phyloP scores from a whole-genome alignment of 2,329 filamentous ascomycete species.

The Pseudocercospora macadamiae region DNA sequence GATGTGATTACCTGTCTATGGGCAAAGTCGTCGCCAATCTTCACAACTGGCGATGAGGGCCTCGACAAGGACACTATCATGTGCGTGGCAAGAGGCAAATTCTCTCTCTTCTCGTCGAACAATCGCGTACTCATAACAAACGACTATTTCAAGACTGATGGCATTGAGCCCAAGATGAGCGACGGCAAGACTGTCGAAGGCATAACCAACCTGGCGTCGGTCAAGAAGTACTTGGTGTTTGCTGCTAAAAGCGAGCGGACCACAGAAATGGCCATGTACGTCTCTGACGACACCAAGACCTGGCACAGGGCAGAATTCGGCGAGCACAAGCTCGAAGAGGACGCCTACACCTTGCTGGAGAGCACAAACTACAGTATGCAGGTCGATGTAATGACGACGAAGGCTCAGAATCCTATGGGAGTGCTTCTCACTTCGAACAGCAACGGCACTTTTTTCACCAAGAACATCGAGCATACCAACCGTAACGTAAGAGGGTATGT shows the following conservation, averaged over 20 bases:
- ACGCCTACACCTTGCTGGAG: constrained; percentile 89
- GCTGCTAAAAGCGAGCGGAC: constrained; percentile 79
- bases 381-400: constrained; percentile 81
- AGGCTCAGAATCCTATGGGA: constrained; percentile 65
- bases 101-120: constrained; percentile 71
- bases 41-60: constrained; percentile 68
- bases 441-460: constrained; percentile 93
- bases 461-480: constrained; percentile 91
- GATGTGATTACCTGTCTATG: constrained; percentile 80
- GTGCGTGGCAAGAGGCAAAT: constrained; percentile 76
- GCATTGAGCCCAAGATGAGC: constrained; percentile 74
- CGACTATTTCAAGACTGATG: constrained; percentile 71
- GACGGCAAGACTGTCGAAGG: constrained; percentile 74
- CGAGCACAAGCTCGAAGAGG: constrained; percentile 80
- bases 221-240: constrained; percentile 84
- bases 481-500: constrained; percentile 75
- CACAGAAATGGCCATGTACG: constrained; percentile 88
- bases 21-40: constrained; percentile 76
- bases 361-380: constrained; percentile 98
- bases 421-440: constrained; percentile 94
- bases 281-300: constrained; percentile 77
- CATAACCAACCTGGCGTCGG: constrained; percentile 76
- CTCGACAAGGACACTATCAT: constrained; percentile 72
- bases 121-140: constrained; percentile 81
- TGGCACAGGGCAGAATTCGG: constrained; percentile 94